A percentile compares a stretch with the other conserved stretches of the same genome.
Evolutionary conservation across 192 early-diverging fungal genomes (phyloP).

Genomic region (Diversispora eburnea): DNA sequence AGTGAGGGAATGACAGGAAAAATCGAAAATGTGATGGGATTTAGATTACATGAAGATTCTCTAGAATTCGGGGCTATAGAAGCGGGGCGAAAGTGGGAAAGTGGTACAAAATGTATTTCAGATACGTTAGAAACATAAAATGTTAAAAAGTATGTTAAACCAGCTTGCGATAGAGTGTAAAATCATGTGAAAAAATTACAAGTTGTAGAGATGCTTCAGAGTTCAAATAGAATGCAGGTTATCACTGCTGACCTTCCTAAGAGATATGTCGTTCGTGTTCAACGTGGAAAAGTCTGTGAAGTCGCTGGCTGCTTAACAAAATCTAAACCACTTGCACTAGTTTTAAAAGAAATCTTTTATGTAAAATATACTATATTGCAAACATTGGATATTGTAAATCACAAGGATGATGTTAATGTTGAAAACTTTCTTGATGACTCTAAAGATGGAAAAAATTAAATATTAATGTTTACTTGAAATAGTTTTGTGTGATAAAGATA

Average conservation of each 20-base stretch:
- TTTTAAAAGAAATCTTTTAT: constrained; percentile 14
- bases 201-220: constrained; percentile 4
- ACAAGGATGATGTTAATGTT: background rate
- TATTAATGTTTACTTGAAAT: no score
- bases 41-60: background rate
- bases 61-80: background rate
- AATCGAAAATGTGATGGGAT: no score
- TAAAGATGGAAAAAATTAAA: no score
- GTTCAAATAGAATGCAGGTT: constrained; percentile 11
- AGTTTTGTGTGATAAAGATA: no score
- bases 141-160: constrained; percentile 9
- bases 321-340: constrained; percentile 9
- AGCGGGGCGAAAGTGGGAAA: background rate
- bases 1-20: no score
- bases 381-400: constrained; percentile 8
- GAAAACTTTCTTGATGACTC: constrained; percentile 4
- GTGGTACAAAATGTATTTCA: background rate
- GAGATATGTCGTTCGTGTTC: background rate
- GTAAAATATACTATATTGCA: background rate
- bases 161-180: background rate
- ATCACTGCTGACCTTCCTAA: constrained; percentile 12
- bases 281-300: background rate
- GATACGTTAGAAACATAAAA: constrained; percentile 9
- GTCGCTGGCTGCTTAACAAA: background rate
- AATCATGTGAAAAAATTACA: constrained; percentile 1